Base-by-base conservation (phyloP, 352 stramenopile species). In the Chrysophaeum taylorii region DNA sequence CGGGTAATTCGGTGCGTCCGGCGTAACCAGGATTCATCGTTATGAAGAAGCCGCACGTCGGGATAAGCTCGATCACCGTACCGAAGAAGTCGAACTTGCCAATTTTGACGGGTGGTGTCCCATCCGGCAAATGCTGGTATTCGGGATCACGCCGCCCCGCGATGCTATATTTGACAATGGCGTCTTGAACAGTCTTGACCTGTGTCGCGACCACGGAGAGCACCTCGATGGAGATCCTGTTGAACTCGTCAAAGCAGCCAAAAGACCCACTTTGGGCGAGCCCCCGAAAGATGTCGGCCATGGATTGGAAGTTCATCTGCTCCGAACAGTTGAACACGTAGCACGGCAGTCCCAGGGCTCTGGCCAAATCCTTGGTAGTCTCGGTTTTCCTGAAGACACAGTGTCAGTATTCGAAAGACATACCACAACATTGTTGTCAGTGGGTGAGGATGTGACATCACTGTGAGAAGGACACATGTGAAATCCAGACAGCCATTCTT, bases 191-290 rank as follows among this genome's bases (percentile, higher is more conserved):
- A 0, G 84, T 94, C 74, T 95, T 94, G 15, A 96, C 89, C 64
- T 96, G 91, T 0, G 87, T 94, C 4, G 88, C 88, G 21, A 96
- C 89, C 0, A 96, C 89, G 0, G 79, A 91, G 9, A 96, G 72
- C 1, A 95, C 89, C 75, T 94, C 86, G 39, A 97, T 93, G 4
- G 89, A 91, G 76, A 97, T 97, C 39, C 92, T 87, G 69, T 97
- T 97, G 70, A 97, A 97, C 76, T 97, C 90, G 69, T 97, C 91
- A 77, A 97, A 97, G 74, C 91, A 97, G 5, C 92, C 92, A 91
- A 91, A 97, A 0, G 92, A 88, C 86, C 86, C 87, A 18, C 88
- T 91, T 69, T 94, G 87, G 0, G 85, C 76, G 0, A 94, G 74
- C 0, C 89, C 89, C 18, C 85, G 83, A 64, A 95, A 95, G 45